Percentiles rank a stretch among this genome's conserved stretches.
Conservation (phyloP, 2,329 filamentous ascomycete genomes). For the Aspergillus fijiensis region DNA sequence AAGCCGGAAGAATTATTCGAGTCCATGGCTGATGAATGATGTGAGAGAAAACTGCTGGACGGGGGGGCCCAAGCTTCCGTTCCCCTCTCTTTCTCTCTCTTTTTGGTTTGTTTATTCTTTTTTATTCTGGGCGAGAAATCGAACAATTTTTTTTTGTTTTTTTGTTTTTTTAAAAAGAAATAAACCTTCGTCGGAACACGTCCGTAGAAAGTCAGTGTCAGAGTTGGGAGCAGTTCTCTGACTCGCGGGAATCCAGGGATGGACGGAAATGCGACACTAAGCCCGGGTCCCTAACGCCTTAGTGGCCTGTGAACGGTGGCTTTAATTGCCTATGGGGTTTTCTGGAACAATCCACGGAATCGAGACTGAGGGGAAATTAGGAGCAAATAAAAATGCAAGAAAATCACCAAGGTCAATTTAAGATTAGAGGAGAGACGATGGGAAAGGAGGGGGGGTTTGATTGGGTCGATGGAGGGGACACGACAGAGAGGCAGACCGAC, state of each 20-base stretch:
- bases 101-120: neutral
- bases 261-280: constrained; percentile 8
- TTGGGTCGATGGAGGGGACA: constrained; percentile 4
- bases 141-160: neutral
- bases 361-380: constrained; percentile 5
- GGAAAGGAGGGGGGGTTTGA: constrained; percentile 4
- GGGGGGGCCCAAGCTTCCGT: neutral
- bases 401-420: constrained; percentile 1
- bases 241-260: constrained; percentile 18
- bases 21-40: constrained; percentile 26
- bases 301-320: constrained; percentile 4
- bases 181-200: constrained; percentile 7
- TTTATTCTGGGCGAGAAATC: neutral
- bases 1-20: constrained; percentile 29
- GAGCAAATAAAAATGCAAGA: constrained; percentile 10
- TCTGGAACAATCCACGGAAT: constrained; percentile 14
- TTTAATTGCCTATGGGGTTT: constrained; percentile 5
- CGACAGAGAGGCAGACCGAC: constrained; percentile 2
- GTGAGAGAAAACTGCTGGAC: constrained; percentile 8
- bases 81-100: neutral
- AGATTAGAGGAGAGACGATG: constrained; percentile 4
- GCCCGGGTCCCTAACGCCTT: constrained; percentile 6
- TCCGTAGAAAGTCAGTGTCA: constrained; percentile 5
- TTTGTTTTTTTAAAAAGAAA: neutral
- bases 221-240: constrained; percentile 4